These are phyloP conservation scores for Metarhizium album DNA, from an alignment of 2,329 filamentous ascomycete species.

Conservation along the genomic window DNA sequence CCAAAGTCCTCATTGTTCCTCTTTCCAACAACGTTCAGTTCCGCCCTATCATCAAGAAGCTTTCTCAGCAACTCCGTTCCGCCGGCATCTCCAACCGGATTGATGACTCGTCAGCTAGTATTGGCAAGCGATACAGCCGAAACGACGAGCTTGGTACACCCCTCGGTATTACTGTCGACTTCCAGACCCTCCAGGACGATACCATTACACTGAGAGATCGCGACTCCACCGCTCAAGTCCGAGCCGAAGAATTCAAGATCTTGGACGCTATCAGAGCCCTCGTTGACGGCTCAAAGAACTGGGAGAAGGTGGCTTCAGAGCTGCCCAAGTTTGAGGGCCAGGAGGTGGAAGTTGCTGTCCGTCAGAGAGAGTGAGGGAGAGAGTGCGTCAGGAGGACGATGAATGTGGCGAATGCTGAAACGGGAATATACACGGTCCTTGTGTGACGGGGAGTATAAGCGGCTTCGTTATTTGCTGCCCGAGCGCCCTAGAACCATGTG, in stretches of 20 bases:
- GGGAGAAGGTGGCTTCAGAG: slow-evolving; percentile 61
- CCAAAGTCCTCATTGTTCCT: slow-evolving; percentile 87
- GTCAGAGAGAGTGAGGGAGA: slow-evolving; percentile 14
- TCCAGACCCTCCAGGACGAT: slow-evolving; percentile 83
- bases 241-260: slow-evolving; percentile 71
- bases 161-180: slow-evolving; percentile 88
- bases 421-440: neutral
- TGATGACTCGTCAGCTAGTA: slow-evolving; percentile 82
- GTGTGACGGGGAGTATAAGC: neutral
- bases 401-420: neutral
- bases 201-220: slow-evolving; percentile 82
- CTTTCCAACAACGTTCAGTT: slow-evolving; percentile 75
- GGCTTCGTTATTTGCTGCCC: neutral
- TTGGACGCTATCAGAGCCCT: slow-evolving; percentile 58
- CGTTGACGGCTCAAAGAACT: slow-evolving; percentile 39
- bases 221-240: slow-evolving; percentile 84
- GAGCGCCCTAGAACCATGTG: neutral
- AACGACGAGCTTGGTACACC: slow-evolving; percentile 95
- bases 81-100: slow-evolving; percentile 73
- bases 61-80: slow-evolving; percentile 67
- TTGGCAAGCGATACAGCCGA: slow-evolving; percentile 87
- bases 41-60: slow-evolving; percentile 59
- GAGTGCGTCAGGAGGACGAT: neutral
- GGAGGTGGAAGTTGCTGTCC: slow-evolving; percentile 38
- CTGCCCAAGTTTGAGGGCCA: slow-evolving; percentile 80